Evolutionary conservation across 2,329 filamentous ascomycete species (phyloP), one percentile per base, ranked within the genome.

Genomic region (Sclerotinia minor): DNA sequence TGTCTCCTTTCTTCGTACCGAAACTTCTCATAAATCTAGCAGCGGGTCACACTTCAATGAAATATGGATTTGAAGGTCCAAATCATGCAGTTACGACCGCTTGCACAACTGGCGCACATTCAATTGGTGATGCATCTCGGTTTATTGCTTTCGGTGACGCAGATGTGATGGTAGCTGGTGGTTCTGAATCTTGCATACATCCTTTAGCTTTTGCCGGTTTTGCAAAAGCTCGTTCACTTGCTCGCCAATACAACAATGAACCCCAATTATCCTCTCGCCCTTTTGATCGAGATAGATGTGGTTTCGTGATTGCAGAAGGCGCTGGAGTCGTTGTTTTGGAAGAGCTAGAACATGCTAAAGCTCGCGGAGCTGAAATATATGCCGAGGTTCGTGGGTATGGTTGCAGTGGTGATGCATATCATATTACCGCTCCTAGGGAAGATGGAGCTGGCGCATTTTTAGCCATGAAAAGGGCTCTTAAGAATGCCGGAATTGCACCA

Each of bases 31-130:
- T 96, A 80, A 99, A 99, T 77, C 86, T 99, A 72, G 95, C 92
- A 0, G 95, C 95, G 13, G 95, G 95, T 0, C 94, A 98, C 77
- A 88, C 98, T 49, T 94, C 94, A 35, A 98, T 99, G 89, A 91
- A 88, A 73, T 89, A 95, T 79, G 92, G 92, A 24, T 91, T 99
- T 76, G 81, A 91, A 78, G 95, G 95, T 0, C 95, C 95, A 5
- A 97, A 97, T 76, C 95, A 97, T 79, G 87, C 94, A 1, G 92
- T 87, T 50, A 96, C 94, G 0, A 99, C 95, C 17, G 95, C 95
- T 68, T 99, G 95, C 78, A 98, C 95, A 0, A 99, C 95, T 0
- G 95, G 95, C 15, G 92, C 94, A 0, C 95, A 99, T 80, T 93
- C 94, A 1, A 89, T 99, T 61, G 95, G 94, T 24, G 95, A 99